A percentile compares a stretch with the other conserved stretches of the same genome.
Conservation (phyloP, 2,329 filamentous ascomycete species). For the Diaporthe humulicola region DNA sequence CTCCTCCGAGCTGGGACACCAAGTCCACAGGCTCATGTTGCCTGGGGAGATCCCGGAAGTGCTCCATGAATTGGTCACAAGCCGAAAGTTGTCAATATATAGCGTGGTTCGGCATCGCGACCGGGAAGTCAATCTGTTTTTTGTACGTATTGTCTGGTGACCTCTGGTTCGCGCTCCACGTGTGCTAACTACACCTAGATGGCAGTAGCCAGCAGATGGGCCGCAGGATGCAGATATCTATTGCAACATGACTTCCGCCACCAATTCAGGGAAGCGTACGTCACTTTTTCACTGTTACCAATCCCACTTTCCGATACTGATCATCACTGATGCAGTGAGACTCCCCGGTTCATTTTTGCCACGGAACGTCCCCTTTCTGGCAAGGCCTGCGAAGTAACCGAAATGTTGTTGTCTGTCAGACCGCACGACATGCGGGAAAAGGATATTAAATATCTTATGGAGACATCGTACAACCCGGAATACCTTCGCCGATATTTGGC, state of each 20-base stretch:
- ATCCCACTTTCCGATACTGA: neutral
- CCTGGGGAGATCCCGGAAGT: too few species aligned
- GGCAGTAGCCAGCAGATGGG: neutral
- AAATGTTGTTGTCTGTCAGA: neutral
- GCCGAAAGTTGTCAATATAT: neutral
- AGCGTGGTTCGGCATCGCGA: neutral
- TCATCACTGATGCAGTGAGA: neutral
- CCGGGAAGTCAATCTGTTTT: neutral
- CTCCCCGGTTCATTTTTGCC: neutral
- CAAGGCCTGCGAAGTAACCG: neutral
- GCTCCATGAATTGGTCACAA: neutral
- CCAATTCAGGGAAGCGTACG: neutral
- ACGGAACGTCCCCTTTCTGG: neutral
- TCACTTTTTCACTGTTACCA: too few species aligned
- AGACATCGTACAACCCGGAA: accelerated
- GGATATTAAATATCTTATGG: neutral
- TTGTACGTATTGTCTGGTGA: neutral
- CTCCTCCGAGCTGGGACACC: neutral
- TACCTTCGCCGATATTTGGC: neutral
- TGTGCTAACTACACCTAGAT: neutral
- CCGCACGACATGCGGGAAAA: neutral
- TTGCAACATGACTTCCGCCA: neutral
- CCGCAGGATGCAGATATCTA: neutral
- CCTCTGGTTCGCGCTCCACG: neutral
- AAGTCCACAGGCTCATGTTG: neutral